Evolutionary conservation across 129 eudicot genomes (phyloP).

Genomic region (Centrapalus pauciflorus): DNA sequence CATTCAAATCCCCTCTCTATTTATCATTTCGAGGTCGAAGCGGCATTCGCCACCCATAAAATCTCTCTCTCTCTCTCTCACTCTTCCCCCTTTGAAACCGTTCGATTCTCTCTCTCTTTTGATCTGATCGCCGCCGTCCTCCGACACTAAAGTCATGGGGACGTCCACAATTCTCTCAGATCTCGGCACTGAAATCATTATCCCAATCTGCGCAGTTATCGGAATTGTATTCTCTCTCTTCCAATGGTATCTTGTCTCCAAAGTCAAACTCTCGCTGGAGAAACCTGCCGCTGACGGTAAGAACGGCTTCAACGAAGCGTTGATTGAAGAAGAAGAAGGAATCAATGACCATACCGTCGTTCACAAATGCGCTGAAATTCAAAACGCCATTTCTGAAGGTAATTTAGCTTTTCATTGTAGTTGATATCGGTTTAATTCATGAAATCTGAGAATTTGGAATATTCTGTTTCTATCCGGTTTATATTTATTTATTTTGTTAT

Average conservation of each 20-base stretch:
- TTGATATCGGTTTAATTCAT: background rate
- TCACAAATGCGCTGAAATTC: conserved; percentile 63
- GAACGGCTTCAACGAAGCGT: conserved; percentile 43
- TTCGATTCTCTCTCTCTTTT: background rate
- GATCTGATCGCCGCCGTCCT: background rate
- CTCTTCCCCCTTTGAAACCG: too few relatives aligned
- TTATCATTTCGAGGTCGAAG: conserved; percentile 28
- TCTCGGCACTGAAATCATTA: conserved; percentile 50
- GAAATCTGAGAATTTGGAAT: conserved; percentile 10
- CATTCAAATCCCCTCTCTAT: conserved; percentile 26
- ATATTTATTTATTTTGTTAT: background rate
- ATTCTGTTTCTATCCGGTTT: background rate
- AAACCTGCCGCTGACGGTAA: conserved; percentile 25
- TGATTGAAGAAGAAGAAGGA: conserved; percentile 73
- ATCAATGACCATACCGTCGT: conserved; percentile 48
- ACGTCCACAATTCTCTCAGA: conserved; percentile 44
- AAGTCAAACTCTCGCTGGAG: conserved; percentile 38
- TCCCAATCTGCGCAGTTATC: conserved; percentile 59
- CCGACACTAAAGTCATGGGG: conserved; percentile 28
- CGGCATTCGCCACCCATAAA: conserved; percentile 21
- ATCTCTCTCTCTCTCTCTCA: conserved; percentile 11
- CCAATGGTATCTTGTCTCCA: conserved; percentile 62
- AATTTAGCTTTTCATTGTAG: background rate
- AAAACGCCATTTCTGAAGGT: conserved; percentile 70
- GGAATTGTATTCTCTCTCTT: conserved; percentile 56